Conservation (phyloP, 371 early-diverging fungal species). For the Encephalitozoon romaleae region DNA sequence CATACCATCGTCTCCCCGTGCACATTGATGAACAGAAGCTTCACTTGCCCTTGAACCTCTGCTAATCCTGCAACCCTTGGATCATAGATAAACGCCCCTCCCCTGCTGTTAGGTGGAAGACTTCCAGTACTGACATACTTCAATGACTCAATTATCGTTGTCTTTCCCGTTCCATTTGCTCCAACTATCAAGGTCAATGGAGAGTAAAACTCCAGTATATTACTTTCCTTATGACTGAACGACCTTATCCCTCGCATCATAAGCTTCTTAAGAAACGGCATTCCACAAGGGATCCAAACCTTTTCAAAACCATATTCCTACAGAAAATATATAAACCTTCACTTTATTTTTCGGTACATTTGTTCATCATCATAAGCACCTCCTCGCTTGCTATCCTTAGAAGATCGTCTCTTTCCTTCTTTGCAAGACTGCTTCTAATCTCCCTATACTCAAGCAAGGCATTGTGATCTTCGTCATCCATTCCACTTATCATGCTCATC, state of each 20-base stretch:
- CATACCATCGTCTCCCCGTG: conserved; percentile 68
- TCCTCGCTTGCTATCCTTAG: conserved; percentile 7
- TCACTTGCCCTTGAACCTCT: conserved; percentile 85
- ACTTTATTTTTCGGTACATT: not conserved
- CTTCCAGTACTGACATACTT: conserved; percentile 92
- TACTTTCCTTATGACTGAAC: conserved; percentile 69
- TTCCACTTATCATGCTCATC: not conserved
- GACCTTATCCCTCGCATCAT: conserved; percentile 83
- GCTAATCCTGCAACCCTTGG: conserved; percentile 72
- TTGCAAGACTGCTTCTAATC: conserved; percentile 28
- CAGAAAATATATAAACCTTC: not conserved
- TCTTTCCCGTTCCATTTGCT: conserved; percentile 92
- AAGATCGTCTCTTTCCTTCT: conserved; percentile 29
- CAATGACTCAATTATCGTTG: conserved; percentile 92
- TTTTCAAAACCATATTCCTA: not conserved
- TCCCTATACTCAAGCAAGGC: conserved; percentile 38
- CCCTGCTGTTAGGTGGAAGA: conserved; percentile 75
- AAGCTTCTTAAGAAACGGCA: conserved; percentile 63
- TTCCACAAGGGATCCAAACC: not conserved
- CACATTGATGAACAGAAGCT: conserved; percentile 72
- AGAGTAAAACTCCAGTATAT: conserved; percentile 74
- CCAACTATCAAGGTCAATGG: conserved; percentile 97
- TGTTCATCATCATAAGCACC: conserved; percentile 4
- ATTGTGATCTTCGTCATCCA: not conserved
- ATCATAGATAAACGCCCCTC: conserved; percentile 87